phyloP scores from a whole-genome alignment of 1,139 yeast genomes.

The Candida albicans region DNA sequence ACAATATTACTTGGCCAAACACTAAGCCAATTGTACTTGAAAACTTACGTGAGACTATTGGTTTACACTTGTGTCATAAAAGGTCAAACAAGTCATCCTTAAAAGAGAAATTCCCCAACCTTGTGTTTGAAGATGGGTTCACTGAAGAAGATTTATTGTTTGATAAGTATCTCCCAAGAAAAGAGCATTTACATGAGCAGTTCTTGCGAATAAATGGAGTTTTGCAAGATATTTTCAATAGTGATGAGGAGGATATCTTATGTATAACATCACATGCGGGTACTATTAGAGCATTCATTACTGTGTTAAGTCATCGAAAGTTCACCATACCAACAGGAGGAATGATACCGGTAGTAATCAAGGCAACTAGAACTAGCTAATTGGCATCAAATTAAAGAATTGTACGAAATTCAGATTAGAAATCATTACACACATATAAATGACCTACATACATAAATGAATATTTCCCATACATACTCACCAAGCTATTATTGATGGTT shows the following conservation, averaged over 20 bases:
- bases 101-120: slow-evolving; percentile 22
- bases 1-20: slow-evolving; percentile 55
- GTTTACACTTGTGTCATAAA: slow-evolving; percentile 67
- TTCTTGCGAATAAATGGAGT: slow-evolving; percentile 49
- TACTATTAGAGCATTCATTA: slow-evolving; percentile 55
- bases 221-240: slow-evolving; percentile 52
- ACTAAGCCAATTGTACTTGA: slow-evolving; percentile 49
- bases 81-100: slow-evolving; percentile 41
- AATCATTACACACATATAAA: not conserved
- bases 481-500: not conserved
- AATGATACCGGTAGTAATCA: slow-evolving; percentile 61
- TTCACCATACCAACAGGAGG: slow-evolving; percentile 66
- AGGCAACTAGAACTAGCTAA: slow-evolving; percentile 27
- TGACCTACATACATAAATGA: not conserved
- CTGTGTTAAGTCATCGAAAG: slow-evolving; percentile 57
- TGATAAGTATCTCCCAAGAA: slow-evolving; percentile 38
- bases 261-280: slow-evolving; percentile 67
- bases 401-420: not conserved
- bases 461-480: too few relatives aligned
- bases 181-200: slow-evolving; percentile 43
- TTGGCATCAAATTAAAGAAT: not conserved
- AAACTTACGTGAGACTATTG: slow-evolving; percentile 64
- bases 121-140: slow-evolving; percentile 47
- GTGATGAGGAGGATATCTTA: slow-evolving; percentile 36
- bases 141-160: slow-evolving; percentile 50